These are phyloP conservation scores for Pyrenula aspistea DNA, from an alignment of 495 filamentous ascomycete species.

Conservation along the genomic window DNA sequence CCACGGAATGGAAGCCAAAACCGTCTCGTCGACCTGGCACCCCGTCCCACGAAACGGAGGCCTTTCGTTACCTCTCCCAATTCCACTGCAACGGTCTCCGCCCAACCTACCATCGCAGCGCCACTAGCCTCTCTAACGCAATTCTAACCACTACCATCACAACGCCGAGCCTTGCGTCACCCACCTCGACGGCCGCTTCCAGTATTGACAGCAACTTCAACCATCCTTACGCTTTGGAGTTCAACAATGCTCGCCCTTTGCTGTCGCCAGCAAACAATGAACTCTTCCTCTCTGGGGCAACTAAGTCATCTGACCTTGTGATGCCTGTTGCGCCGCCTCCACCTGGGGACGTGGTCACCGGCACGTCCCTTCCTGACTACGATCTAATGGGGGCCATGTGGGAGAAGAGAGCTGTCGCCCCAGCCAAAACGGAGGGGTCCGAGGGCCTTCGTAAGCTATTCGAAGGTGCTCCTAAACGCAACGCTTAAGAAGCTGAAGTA, in stretches of 20 bases:
- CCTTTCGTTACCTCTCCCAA: constrained; percentile 35
- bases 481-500: no score
- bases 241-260: constrained; percentile 24
- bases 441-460: neutral
- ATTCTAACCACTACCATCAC: constrained; percentile 7
- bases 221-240: constrained; percentile 18
- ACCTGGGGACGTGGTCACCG: constrained; percentile 10
- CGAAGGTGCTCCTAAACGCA: no score
- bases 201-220: constrained; percentile 30
- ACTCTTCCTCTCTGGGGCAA: constrained; percentile 20
- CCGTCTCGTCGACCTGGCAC: constrained; percentile 1
- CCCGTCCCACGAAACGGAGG: constrained; percentile 15
- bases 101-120: constrained; percentile 15
- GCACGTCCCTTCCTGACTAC: neutral
- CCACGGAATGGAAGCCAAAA: constrained; percentile 47
- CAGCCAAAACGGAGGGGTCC: neutral
- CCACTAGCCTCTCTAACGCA: constrained; percentile 18
- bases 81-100: constrained; percentile 16
- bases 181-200: constrained; percentile 29
- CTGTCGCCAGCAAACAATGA: constrained; percentile 25
- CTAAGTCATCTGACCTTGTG: constrained; percentile 31
- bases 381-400: neutral
- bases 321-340: constrained; percentile 17
- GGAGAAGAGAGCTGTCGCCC: neutral
- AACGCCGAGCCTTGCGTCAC: constrained; percentile 27